Conservation (phyloP, 352 stramenopile species). For the Globisporangium emineosum region DNA sequence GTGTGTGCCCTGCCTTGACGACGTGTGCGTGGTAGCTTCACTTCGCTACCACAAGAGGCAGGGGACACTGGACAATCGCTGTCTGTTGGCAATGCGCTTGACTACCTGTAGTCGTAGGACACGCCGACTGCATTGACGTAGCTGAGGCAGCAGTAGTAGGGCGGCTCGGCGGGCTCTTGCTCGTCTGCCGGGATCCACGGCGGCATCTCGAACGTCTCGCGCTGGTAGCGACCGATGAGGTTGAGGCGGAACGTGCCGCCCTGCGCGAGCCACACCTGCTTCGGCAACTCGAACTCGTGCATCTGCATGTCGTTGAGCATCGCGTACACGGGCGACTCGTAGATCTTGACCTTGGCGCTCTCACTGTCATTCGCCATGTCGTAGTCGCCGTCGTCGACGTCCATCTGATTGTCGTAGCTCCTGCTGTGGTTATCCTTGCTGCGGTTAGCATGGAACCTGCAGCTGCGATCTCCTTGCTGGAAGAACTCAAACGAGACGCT, state of each 20-base stretch:
- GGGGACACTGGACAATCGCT: too few relatives aligned
- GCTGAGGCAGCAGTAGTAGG: conserved; percentile 80
- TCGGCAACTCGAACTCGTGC: conserved; percentile 52
- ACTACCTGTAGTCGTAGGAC: conserved; percentile 12
- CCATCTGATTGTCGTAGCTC: background rate
- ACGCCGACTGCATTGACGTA: conserved; percentile 44
- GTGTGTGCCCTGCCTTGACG: background rate
- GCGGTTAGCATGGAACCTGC: conserved; percentile 1
- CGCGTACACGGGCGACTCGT: conserved; percentile 51
- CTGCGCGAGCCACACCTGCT: conserved; percentile 39
- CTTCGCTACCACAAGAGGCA: conserved; percentile 3
- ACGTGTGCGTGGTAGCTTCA: conserved; percentile 6
- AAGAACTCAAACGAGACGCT: conserved; percentile 58
- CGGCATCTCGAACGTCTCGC: conserved; percentile 43
- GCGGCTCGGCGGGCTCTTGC: conserved; percentile 23
- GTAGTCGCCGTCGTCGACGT: conserved; percentile 10
- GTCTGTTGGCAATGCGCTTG: background rate
- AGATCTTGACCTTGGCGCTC: conserved; percentile 18
- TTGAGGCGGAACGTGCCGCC: conserved; percentile 47
- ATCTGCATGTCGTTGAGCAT: conserved; percentile 68
- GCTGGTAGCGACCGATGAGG: conserved; percentile 53
- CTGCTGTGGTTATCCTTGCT: background rate
- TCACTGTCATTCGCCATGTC: background rate
- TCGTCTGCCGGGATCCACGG: conserved; percentile 51
- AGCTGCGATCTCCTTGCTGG: background rate